phyloP scores from a whole-genome alignment of 2,329 filamentous ascomycete genomes.

The Aaosphaeria pasadenensis region DNA sequence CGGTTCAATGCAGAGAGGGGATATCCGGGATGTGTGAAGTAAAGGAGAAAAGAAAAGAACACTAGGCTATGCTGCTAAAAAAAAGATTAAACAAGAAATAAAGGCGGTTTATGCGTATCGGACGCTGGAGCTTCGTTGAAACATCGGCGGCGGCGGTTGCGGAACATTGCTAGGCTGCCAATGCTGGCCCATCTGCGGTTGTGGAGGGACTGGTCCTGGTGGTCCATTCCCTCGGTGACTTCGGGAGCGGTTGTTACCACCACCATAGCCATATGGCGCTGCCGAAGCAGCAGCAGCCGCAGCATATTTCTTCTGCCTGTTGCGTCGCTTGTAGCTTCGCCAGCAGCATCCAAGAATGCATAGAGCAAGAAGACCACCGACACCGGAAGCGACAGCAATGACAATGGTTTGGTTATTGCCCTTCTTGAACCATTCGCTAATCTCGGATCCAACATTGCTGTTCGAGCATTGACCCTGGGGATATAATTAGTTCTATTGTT shows the following conservation, averaged over 20 bases:
- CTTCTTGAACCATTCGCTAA: constrained; percentile 66
- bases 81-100: too few species aligned
- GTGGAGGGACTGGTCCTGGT: background rate
- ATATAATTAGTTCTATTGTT: background rate
- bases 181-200: background rate
- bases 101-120: constrained; percentile 16
- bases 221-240: background rate
- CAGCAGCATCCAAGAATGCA: constrained; percentile 66
- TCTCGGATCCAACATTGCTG: constrained; percentile 65
- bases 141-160: constrained; percentile 6
- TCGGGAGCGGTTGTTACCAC: too few species aligned
- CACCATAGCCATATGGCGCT: background rate
- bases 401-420: constrained; percentile 73
- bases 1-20: too few species aligned
- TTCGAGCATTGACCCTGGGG: constrained; percentile 69
- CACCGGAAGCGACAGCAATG: constrained; percentile 70
- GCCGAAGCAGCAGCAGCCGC: constrained; percentile 9
- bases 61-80: too few species aligned
- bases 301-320: constrained; percentile 19
- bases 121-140: constrained; percentile 3
- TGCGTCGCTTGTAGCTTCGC: constrained; percentile 45
- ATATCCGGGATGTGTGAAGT: too few species aligned
- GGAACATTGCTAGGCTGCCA: constrained; percentile 1
- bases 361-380: constrained; percentile 68
- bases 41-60: too few species aligned